phyloP scores from a whole-genome alignment of 352 stramenopile species.

The Hyaloperonospora arabidopsidis region DNA sequence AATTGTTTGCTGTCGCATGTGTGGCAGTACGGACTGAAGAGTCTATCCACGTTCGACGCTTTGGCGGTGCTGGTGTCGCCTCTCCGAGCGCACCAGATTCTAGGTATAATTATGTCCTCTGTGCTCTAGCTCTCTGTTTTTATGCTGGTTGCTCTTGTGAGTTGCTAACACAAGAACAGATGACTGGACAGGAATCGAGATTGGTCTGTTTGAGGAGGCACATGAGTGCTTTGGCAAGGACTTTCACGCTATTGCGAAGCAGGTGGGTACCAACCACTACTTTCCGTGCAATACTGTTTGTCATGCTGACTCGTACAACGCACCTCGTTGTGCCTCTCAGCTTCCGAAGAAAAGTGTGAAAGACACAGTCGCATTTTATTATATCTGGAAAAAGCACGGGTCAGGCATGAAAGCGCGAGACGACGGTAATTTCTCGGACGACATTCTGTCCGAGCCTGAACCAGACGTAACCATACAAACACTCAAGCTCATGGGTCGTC shows the following conservation, averaged over 20 bases:
- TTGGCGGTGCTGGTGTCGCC: conserved; percentile 58
- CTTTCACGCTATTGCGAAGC: conserved; percentile 64
- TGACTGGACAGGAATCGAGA: conserved; percentile 63
- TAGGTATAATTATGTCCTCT: conserved; percentile 33
- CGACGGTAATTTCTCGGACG: conserved; percentile 32
- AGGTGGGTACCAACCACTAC: conserved; percentile 33
- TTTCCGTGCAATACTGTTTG: neutral
- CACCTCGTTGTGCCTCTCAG: conserved; percentile 22
- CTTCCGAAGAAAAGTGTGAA: conserved; percentile 53
- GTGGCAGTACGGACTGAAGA: conserved; percentile 62
- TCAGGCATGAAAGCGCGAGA: conserved; percentile 32
- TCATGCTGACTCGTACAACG: neutral
- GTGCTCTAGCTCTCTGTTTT: neutral
- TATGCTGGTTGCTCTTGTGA: conserved; percentile 3
- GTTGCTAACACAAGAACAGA: conserved; percentile 31
- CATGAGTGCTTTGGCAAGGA: conserved; percentile 71
- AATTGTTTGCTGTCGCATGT: conserved; percentile 1
- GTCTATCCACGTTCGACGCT: conserved; percentile 56
- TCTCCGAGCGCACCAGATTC: conserved; percentile 52
- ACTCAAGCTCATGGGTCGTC: conserved; percentile 49
- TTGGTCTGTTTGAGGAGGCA: conserved; percentile 70
- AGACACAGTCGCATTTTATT: conserved; percentile 75
- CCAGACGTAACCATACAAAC: conserved; percentile 48
- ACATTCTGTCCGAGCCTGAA: conserved; percentile 47
- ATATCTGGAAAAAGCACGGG: conserved; percentile 82